phyloP scores from a whole-genome alignment of 2,329 filamentous ascomycete genomes.

The Pyrenophora teres region DNA sequence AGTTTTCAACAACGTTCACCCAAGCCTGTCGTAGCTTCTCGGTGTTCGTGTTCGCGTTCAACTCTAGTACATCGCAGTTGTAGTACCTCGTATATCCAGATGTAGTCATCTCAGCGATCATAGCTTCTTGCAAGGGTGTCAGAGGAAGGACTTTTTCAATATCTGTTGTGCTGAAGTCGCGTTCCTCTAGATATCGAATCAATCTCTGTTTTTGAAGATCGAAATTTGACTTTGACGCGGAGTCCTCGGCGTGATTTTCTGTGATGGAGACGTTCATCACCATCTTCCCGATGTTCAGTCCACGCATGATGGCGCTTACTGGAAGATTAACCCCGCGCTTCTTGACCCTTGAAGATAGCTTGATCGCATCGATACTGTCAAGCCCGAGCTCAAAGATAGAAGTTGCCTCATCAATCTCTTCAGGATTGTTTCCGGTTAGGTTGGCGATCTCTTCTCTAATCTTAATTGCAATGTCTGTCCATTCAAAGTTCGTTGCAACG shows the following conservation, averaged over 20 bases:
- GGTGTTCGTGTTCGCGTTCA: conserved; percentile 62
- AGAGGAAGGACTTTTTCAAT: conserved; percentile 70
- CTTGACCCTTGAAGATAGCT: conserved; percentile 73
- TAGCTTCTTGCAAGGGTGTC: conserved; percentile 84
- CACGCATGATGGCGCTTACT: conserved; percentile 77
- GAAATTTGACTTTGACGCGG: conserved; percentile 20
- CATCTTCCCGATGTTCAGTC: conserved; percentile 70
- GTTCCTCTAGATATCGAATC: conserved; percentile 50
- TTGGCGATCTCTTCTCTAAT: conserved; percentile 67
- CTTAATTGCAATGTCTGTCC: conserved; percentile 59
- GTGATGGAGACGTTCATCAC: conserved; percentile 31
- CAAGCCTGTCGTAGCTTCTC: conserved; percentile 65
- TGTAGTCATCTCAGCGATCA: conserved; percentile 79
- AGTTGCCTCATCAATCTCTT: conserved; percentile 60
- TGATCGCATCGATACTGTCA: conserved; percentile 92
- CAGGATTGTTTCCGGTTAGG: conserved; percentile 60
- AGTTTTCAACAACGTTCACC: conserved; percentile 60
- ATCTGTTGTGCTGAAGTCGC: conserved; percentile 42
- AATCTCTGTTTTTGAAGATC: conserved; percentile 28
- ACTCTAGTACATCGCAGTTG: conserved; percentile 76
- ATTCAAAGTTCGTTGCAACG: conserved; percentile 54
- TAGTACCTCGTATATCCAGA: conserved; percentile 79
- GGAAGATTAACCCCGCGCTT: conserved; percentile 63
- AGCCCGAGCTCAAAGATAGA: conserved; percentile 82
- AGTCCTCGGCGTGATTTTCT: neutral